Evolutionary conservation across 495 filamentous ascomycete genomes (phyloP), one percentile per base, ranked within the genome.

Genomic region (Penicillium waksmanii): DNA sequence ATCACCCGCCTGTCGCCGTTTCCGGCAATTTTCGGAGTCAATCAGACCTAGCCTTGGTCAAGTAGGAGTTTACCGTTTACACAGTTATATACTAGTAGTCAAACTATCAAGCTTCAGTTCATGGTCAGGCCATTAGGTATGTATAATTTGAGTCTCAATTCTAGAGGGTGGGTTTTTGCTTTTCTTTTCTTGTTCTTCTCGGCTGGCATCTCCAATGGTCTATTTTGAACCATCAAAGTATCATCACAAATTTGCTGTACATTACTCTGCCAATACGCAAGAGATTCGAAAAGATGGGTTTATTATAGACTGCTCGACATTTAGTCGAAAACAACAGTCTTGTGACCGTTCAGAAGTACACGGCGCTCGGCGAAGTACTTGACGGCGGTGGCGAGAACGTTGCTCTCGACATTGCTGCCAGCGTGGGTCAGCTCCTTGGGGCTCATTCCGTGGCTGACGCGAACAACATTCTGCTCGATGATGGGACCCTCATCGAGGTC

Each of bases 401-500:
- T 87, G 66, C 85, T 89, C 78, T 91, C 88, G 8, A 90, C 85
- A 63, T 89, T 91, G 64, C 85, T 88, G 13, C 88, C 88, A 62
- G 89, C 87, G 54, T 87, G 83, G 4, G 87, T 87, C 71, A 91
- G 70, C 70, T 84, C 82, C 78, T 89, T 89, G 17, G 88, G 80
- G 65, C 82, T 85, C 84, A 89, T 83, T 33, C 74, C 80, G 70
- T 91, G 88, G 73, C 85, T 83, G 10, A 90, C 87, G 2, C 87
- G 78, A 7, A 84, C 78, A 35, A 90, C 84, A 53, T 87, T 85
- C 80, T 91, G 88, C 80, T 90, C 88, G 64, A 91, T 91, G 62
- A 91, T 91, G 17, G 88, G 88, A 5, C 88, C 88, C 72, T 91
- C 88, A 63, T 91, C 88, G 49, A 91, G 72, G 66, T 90, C 87